A percentile compares a stretch with the other conserved stretches of the same genome.
phyloP scores from a whole-genome alignment of 2,329 filamentous ascomycete genomes.

The Fusarium sp. region DNA sequence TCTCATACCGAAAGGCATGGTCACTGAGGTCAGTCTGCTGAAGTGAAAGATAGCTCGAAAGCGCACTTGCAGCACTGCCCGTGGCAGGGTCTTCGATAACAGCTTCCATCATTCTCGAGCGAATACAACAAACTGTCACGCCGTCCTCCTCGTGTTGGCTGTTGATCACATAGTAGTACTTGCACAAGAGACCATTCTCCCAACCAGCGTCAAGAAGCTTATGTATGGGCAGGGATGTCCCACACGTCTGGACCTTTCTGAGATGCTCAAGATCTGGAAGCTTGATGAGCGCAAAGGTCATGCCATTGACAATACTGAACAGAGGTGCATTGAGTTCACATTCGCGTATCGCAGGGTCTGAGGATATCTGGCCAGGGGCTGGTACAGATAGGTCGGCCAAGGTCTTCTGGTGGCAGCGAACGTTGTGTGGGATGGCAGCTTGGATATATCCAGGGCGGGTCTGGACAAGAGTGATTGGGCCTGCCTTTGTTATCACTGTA shows the following conservation, averaged over 20 bases:
- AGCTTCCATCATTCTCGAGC: slow-evolving; percentile 70
- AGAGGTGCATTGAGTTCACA: slow-evolving; percentile 59
- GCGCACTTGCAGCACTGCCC: slow-evolving; percentile 70
- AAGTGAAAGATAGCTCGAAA: slow-evolving; percentile 66
- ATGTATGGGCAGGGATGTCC: slow-evolving; percentile 49
- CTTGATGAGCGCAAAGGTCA: slow-evolving; percentile 76
- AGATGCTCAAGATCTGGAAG: slow-evolving; percentile 71
- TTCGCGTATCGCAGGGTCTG: slow-evolving; percentile 47
- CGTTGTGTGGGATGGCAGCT: slow-evolving; percentile 74
- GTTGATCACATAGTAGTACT: slow-evolving; percentile 69
- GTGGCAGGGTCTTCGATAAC: slow-evolving; percentile 70
- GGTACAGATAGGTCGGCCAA: slow-evolving; percentile 50
- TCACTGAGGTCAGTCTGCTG: slow-evolving; percentile 50
- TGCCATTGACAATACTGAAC: slow-evolving; percentile 76
- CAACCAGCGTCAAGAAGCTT: slow-evolving; percentile 66
- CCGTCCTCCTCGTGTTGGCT: slow-evolving; percentile 47
- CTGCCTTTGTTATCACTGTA: slow-evolving; percentile 66
- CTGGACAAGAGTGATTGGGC: slow-evolving; percentile 61
- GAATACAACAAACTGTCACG: slow-evolving; percentile 53
- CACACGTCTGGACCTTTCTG: slow-evolving; percentile 51
- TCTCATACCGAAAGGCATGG: slow-evolving; percentile 57
- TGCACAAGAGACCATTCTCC: slow-evolving; percentile 63
- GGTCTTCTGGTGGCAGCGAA: slow-evolving; percentile 67
- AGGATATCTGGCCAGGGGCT: slow-evolving; percentile 45
- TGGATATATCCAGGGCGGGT: slow-evolving; percentile 60